phyloP scores from a whole-genome alignment of 805 yeast genomes.

The Lipomyces chichibuensis region DNA sequence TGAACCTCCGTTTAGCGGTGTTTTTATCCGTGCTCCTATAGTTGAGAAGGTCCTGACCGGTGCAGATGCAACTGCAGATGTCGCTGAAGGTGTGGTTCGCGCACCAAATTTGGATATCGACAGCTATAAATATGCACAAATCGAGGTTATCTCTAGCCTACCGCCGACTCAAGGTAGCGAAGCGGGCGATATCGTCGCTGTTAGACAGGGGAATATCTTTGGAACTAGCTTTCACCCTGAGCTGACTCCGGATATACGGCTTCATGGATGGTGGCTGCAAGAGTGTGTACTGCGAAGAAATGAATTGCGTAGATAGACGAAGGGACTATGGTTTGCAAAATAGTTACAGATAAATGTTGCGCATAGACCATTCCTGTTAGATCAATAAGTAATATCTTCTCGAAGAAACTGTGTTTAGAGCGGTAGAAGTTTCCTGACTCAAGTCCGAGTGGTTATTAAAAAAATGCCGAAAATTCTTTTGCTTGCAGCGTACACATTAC shows the following conservation, averaged over 20 bases:
- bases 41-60: slow-evolving; percentile 46
- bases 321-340: not conserved
- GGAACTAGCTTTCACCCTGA: slow-evolving; percentile 87
- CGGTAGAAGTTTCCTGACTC: not conserved
- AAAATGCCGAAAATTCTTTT: not conserved
- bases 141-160: slow-evolving; percentile 39
- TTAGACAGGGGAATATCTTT: slow-evolving; percentile 63
- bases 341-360: not conserved
- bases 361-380: too few species aligned
- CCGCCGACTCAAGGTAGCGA: slow-evolving; percentile 24
- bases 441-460: not conserved
- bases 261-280: slow-evolving; percentile 72
- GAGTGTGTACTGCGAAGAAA: slow-evolving; percentile 52
- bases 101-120: slow-evolving; percentile 36
- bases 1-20: slow-evolving; percentile 45
- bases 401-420: too few species aligned
- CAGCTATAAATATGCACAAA: slow-evolving; percentile 19
- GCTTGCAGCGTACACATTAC: not conserved
- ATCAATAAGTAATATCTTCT: too few species aligned
- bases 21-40: slow-evolving; percentile 79
- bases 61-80: slow-evolving; percentile 10
- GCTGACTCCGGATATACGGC: slow-evolving; percentile 57
- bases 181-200: slow-evolving; percentile 61
- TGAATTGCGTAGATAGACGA: not conserved
- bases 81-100: slow-evolving; percentile 20